Evolutionary conservation across 2,329 filamentous ascomycete species (phyloP).

Genomic region (Helotiales sp.): DNA sequence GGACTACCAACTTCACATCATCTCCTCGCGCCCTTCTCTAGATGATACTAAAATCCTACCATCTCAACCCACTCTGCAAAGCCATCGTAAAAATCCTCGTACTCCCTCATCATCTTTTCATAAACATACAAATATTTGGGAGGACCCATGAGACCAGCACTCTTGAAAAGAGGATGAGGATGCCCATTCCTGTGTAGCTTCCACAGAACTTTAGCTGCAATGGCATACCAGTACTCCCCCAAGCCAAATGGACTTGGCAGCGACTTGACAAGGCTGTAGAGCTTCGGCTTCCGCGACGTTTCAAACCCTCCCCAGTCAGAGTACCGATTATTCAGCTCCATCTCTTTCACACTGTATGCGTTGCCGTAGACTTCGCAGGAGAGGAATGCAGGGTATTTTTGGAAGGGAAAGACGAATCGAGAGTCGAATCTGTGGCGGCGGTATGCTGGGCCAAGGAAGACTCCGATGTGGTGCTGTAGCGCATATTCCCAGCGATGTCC

Average conservation of each 20-base stretch:
- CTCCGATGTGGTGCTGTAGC: background rate
- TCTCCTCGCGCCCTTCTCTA: background rate
- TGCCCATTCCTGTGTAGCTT: background rate
- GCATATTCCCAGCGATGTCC: background rate
- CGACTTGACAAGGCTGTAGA: background rate
- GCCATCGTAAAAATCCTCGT: background rate
- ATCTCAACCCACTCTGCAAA: background rate
- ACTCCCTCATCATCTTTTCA: background rate
- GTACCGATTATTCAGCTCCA: background rate
- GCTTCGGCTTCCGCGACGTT: background rate
- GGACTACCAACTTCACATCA: too few relatives aligned
- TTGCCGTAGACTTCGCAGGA: background rate
- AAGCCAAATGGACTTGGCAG: background rate
- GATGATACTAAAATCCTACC: background rate
- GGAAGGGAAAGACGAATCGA: background rate
- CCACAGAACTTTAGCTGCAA: background rate
- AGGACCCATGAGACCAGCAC: background rate
- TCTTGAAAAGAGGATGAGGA: background rate
- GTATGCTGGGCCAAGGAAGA: background rate
- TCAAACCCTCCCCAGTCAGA: background rate
- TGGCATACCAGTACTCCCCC: background rate
- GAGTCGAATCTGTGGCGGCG: background rate
- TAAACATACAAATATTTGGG: background rate
- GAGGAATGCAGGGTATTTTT: background rate
- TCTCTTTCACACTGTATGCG: background rate